Base-by-base conservation (phyloP, 2,329 filamentous ascomycete species). In the Colletotrichum sp. region DNA sequence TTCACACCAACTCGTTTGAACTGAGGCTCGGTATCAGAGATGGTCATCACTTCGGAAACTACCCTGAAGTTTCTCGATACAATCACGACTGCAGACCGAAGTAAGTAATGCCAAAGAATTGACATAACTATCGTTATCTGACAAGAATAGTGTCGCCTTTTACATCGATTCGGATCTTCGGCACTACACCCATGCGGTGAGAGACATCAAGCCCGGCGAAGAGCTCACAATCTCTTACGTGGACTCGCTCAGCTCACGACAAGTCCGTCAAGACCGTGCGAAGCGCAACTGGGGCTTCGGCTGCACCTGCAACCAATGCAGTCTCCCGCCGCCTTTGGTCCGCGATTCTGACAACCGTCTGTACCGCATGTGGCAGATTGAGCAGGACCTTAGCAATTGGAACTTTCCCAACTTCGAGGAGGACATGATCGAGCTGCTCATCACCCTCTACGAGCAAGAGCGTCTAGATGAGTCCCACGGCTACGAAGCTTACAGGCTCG, bases 51-150 rank as follows among this genome's bases (percentile, higher is more conserved):
- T 80, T 83, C 32, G 84, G 79, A 0, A 77, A 72, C 9, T 77
- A 65, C 21, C 74, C 64, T 0, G 72, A 55, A 0, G 57, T 24
- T 21, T 61, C 84, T 81, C 81, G 83, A 15, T 67, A 84, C 28
- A 85, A 85, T 65, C 84, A 85, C 24, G 84, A 80, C 12, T 85
- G 84, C 65, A 79, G 80, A 63, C 82, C 84, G 26, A 85, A 84
- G 83, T 84, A 28, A 28, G 28, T 28, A 28, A 28, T 28, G 28
- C 28, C 28, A 28, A 28, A 28, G 1, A 28, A 28, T 28, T 9
- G 28, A 28, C 28, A 28, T 28, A 28, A 28, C 28, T 28, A 28
- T 28, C 8, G 28, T 28, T 9, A 28, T 28, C 28, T 28, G 28
- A 28, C 28, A 28, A 28, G 28, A 28, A 28, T 28, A 28, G 28